Percentiles rank a stretch among this genome's conserved stretches.
These are phyloP conservation scores for Porphyrellus cyaneotinctus DNA, from an alignment of 768 basidiomycete species.

Conservation along the genomic window DNA sequence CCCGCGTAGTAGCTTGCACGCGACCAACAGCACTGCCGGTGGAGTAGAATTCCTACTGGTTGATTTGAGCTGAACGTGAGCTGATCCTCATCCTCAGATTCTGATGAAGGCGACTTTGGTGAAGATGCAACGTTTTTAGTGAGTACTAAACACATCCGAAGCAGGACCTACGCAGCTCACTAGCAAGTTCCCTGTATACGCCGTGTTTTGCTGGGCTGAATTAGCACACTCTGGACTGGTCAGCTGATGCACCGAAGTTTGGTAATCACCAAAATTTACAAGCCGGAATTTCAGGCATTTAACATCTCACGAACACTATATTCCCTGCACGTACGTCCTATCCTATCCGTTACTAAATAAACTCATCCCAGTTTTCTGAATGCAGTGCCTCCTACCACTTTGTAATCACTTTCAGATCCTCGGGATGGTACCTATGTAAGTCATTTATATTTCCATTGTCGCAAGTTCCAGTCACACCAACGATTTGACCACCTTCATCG, in stretches of 20 bases:
- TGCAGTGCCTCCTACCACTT: conserved; percentile 34
- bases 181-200: conserved; percentile 21
- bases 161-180: conserved; percentile 5
- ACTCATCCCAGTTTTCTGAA: neutral
- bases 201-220: neutral
- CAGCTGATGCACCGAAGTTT: conserved; percentile 53
- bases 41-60: conserved; percentile 51
- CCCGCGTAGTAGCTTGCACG: conserved; percentile 53
- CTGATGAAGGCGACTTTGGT: conserved; percentile 39
- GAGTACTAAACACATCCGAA: neutral
- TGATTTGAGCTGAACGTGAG: neutral
- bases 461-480: conserved; percentile 39
- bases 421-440: conserved; percentile 39
- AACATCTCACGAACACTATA: conserved; percentile 50
- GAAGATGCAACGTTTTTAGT: conserved; percentile 51
- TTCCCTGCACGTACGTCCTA: conserved; percentile 35
- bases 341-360: neutral
- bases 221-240: conserved; percentile 41
- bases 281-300: conserved; percentile 41
- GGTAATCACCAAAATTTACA: conserved; percentile 60
- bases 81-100: conserved; percentile 18
- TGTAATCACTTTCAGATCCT: conserved; percentile 31
- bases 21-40: conserved; percentile 37
- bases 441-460: conserved; percentile 52
- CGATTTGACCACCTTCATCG: conserved; percentile 50